Conservation (phyloP, 768 basidiomycete species). For the Mycena kentingensis region DNA sequence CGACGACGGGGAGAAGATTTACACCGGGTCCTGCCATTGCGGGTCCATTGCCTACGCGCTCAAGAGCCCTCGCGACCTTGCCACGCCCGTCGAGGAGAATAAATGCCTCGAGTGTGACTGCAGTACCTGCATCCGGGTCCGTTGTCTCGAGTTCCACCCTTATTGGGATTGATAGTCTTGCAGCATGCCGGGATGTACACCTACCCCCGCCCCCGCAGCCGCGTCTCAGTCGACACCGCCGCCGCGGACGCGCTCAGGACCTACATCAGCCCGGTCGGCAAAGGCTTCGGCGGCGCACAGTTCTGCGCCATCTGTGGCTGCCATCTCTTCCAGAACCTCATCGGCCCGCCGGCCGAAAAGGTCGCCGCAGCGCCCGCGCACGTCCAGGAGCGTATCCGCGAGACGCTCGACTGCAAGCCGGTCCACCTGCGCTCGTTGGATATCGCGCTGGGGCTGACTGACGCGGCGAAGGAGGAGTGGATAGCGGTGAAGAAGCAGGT, state of each 20-base stretch:
- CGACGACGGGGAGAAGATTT: constrained; percentile 19
- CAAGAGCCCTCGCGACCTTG: constrained; percentile 14
- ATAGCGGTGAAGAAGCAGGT: no score
- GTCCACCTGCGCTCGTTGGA: constrained; percentile 23
- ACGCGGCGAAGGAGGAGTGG: constrained; percentile 19
- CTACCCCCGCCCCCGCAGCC: constrained; percentile 17
- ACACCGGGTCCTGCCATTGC: constrained; percentile 24
- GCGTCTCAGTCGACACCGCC: constrained; percentile 12
- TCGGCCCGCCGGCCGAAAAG: constrained; percentile 18
- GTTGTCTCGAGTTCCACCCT: not conserved
- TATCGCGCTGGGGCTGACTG: constrained; percentile 15
- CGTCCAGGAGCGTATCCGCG: constrained; percentile 17
- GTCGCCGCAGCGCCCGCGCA: constrained; percentile 11
- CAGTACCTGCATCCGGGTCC: constrained; percentile 20
- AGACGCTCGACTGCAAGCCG: constrained; percentile 9
- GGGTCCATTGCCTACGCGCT: constrained; percentile 20
- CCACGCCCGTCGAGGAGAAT: constrained; percentile 17
- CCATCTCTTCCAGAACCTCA: constrained; percentile 13
- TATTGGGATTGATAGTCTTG: not conserved
- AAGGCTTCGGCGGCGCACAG: constrained; percentile 9
- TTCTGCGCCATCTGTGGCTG: constrained; percentile 21
- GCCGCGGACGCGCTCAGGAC: constrained; percentile 12
- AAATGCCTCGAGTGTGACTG: constrained; percentile 16
- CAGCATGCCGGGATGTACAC: constrained; percentile 16
- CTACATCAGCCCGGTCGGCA: constrained; percentile 20